These are phyloP conservation scores for Rubroboletus pulcherrimus DNA, from an alignment of 768 basidiomycete genomes.

Conservation along the genomic window DNA sequence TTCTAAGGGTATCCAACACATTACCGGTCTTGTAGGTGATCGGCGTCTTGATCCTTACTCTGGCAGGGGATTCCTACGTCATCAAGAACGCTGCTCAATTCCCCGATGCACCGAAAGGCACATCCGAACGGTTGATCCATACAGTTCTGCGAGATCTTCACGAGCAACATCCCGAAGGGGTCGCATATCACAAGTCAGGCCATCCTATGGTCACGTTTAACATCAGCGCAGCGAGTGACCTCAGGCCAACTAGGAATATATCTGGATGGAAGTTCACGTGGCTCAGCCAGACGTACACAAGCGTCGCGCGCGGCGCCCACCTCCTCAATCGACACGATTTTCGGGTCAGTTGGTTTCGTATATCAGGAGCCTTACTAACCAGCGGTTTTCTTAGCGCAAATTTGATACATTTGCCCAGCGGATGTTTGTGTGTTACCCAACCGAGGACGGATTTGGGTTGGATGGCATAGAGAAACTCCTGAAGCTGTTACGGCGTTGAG, in stretches of 20 bases:
- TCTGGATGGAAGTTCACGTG: constrained; percentile 45
- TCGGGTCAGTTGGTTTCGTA: constrained; percentile 32
- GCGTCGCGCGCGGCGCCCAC: constrained; percentile 37
- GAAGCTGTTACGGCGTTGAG: constrained; percentile 32
- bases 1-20: background rate
- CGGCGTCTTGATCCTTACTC: constrained; percentile 50
- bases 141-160: constrained; percentile 42
- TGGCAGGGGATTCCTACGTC: constrained; percentile 44
- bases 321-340: constrained; percentile 43
- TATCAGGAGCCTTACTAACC: background rate
- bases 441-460: constrained; percentile 42
- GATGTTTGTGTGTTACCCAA: constrained; percentile 51
- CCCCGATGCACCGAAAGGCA: constrained; percentile 50
- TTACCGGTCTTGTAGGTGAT: constrained; percentile 31
- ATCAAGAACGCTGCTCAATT: constrained; percentile 57
- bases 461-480: constrained; percentile 43
- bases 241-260: constrained; percentile 42
- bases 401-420: constrained; percentile 41
- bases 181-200: background rate
- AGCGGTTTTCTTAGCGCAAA: constrained; percentile 33
- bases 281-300: constrained; percentile 41
- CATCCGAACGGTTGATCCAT: constrained; percentile 50
- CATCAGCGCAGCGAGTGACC: constrained; percentile 41
- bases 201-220: constrained; percentile 44
- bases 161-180: constrained; percentile 22